Base-by-base conservation (phyloP, 75 land plant genomes). In the Sequoia sempervirens region DNA sequence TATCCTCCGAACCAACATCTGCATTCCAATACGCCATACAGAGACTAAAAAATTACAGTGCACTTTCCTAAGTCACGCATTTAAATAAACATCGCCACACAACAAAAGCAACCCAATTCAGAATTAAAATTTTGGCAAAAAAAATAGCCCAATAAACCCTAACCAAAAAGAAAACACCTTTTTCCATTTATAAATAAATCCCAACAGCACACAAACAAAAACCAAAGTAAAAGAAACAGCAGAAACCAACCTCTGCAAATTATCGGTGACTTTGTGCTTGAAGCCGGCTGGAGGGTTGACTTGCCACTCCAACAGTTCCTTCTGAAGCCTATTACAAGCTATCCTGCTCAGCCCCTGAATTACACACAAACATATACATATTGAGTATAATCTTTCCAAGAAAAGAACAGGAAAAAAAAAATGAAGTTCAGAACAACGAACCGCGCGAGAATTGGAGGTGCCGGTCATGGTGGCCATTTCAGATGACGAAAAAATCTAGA, bases 251-350 rank as follows among this genome's bases (percentile, higher is more conserved):
- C 95, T 96, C 50, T 96, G 98, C 52, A 96, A 92, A 89, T 92
- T 91, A 80, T 96, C 97, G 82, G 97, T 91, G 89, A 87, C 91
- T 84, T 89, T 96, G 89, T 92, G 95, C 86, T 95, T 96, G 92
- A 96, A 96, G 34, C 98, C 98, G 50, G 91, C 73, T 5, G 97
- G 98, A 14, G 98, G 95, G 82, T 91, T 93, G 84, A 91, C 87
- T 86, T 96, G 97, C 98, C 98, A 96, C 80, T 96, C 98, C 30
- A 84, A 85, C 38, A 96, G 88, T 86, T 96, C 98, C 83, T 96
- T 96, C 88, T 95, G 95, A 53, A 96, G 89, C 15, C 97, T 84
- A 85, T 92, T 93, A 80, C 91, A 84, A 12, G 98, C 97, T 72
- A 96, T 95, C 87, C 92, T 93, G 86, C 98, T 95, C 66, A 96